Base-by-base conservation (phyloP, 2,329 filamentous ascomycete species). In the Xylaria sp. region DNA sequence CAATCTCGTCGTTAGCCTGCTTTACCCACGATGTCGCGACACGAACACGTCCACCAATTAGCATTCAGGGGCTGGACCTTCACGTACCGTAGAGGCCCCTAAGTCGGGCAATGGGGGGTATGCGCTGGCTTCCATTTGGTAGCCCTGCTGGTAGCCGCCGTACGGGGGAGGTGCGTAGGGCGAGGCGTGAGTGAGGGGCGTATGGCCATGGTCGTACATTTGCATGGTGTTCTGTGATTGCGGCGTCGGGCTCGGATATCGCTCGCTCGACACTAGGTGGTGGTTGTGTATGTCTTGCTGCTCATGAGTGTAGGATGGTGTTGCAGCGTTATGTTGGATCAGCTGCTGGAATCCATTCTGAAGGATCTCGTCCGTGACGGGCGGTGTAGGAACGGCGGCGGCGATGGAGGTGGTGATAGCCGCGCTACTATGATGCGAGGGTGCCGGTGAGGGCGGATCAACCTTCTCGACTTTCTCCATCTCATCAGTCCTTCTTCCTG, bases 381-480 rank as follows among this genome's bases (percentile, higher is more conserved):
- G 29, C 11, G 29, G 8, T 3, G 11, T 13, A 13, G 29, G 6
- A 13, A 34, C 29, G 5, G 29, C 11, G 29, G 29, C 3, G 29
- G 29, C 3, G 29, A 13, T 34, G 44, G 71, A 60, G 22, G 68
- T 69, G 44, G 48, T 43, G 39, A 56, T 50, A 19, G 39, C 39
- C 20, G 68, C 66, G 43, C 69, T 62, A 18, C 68, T 68, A 50
- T 66, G 65, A 48, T 68, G 68, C 44, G 75, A 76, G 18, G 74
- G 74, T 49, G 76, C 74, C 53, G 80, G 79, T 19, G 80, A 81
- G 40, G 73, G 75, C 34, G 77, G 73, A 4, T 61, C 54, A 43
- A 47, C 49, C 55, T 63, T 65, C 59, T 66, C 53, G 44, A 45
- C 46, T 54, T 63, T 65, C 59, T 66, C 66, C 65, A 67, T 68